Percentiles rank a stretch among this genome's conserved stretches.
Evolutionary conservation across 2,329 filamentous ascomycete genomes (phyloP).

Genomic region (Basipetospora chlamydospora): DNA sequence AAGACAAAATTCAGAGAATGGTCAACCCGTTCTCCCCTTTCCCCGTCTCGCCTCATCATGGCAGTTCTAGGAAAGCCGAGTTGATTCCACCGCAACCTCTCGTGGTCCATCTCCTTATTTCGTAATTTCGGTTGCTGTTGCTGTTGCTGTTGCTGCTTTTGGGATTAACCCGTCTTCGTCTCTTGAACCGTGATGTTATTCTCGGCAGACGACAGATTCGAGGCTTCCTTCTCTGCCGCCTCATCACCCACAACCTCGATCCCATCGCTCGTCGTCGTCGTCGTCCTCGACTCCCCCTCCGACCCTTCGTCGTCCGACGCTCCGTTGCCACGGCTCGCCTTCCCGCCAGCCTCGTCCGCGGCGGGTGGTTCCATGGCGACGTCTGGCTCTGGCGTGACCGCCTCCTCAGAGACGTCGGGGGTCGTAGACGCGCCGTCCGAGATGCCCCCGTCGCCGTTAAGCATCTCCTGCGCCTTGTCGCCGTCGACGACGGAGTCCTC

Average conservation of each 20-base stretch:
- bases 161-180: too few species aligned
- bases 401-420: conserved; percentile 3
- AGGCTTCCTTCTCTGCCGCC: background rate
- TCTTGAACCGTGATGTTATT: background rate
- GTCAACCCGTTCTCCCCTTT: background rate
- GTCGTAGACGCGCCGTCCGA: conserved; percentile 4
- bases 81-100: too few species aligned
- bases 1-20: background rate
- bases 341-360: background rate
- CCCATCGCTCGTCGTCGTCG: background rate
- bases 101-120: too few species aligned
- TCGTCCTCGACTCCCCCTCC: background rate
- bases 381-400: conserved; percentile 1
- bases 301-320: background rate
- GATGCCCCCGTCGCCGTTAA: background rate
- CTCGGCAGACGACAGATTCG: background rate
- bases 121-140: too few species aligned
- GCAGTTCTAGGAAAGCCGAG: too few species aligned
- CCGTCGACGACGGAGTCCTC: background rate
- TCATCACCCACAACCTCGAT: background rate
- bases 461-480: background rate
- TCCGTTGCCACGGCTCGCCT: background rate
- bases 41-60: background rate
- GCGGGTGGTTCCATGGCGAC: background rate
- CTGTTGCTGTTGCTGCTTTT: too few species aligned